Evolutionary conservation across 805 yeast genomes (phyloP).

Genomic region (Zygosaccharomyces siamensis): DNA sequence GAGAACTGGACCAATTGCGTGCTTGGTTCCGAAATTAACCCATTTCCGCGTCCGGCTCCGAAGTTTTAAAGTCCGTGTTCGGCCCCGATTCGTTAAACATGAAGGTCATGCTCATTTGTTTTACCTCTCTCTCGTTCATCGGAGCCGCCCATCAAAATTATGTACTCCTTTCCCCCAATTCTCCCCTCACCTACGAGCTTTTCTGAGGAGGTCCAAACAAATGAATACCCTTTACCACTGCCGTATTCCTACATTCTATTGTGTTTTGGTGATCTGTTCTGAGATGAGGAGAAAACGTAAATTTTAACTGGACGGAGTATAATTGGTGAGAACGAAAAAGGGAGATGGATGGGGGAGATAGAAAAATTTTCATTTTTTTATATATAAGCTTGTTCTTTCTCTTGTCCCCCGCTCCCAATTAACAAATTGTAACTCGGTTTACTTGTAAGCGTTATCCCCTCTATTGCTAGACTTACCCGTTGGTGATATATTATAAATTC

Average conservation of each 20-base stretch:
- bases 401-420: not conserved
- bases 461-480: not conserved
- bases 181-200: not conserved
- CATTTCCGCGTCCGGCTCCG: not conserved
- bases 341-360: not conserved
- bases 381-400: not conserved
- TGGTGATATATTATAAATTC: not conserved
- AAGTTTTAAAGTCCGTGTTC: not conserved
- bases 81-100: constrained; percentile 3
- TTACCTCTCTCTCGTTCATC: not conserved
- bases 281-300: not conserved
- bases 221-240: not conserved
- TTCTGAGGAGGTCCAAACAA: not conserved
- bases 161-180: not conserved
- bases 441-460: not conserved
- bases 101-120: not conserved
- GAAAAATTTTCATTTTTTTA: not conserved
- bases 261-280: not conserved
- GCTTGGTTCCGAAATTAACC: not conserved
- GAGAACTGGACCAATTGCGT: not conserved
- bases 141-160: not conserved
- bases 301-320: not conserved
- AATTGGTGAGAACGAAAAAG: not conserved
- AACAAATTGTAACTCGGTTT: not conserved
- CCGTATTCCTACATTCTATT: not conserved